Conservation (phyloP, 1,284 basidiomycete species). For the Ganoderma resinaceum region DNA sequence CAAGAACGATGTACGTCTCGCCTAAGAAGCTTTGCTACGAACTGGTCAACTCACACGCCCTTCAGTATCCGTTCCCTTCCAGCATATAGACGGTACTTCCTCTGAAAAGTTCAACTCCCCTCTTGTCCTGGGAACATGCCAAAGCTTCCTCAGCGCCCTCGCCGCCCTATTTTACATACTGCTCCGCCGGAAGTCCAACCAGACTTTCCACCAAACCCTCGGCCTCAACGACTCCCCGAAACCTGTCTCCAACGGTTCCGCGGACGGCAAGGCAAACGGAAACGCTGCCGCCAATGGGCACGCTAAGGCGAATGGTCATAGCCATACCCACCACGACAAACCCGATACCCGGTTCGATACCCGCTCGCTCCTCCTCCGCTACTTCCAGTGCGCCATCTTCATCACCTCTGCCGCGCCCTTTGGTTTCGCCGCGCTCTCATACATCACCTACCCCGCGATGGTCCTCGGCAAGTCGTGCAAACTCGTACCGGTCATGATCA, state of each 20-base stretch:
- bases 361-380: slow-evolving; percentile 67
- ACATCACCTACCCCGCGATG: slow-evolving; percentile 99
- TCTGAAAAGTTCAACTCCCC: slow-evolving; percentile 88
- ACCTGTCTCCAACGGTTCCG: slow-evolving; percentile 26
- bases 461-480: slow-evolving; percentile 99
- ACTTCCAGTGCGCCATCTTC: slow-evolving; percentile 86
- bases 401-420: slow-evolving; percentile 95
- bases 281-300: slow-evolving; percentile 28
- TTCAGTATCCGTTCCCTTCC: slow-evolving; percentile 86
- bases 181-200: slow-evolving; percentile 62
- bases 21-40: not conserved
- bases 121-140: slow-evolving; percentile 87
- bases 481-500: slow-evolving; percentile 94
- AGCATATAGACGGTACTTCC: slow-evolving; percentile 65
- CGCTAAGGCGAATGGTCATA: slow-evolving; percentile 35
- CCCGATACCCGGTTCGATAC: slow-evolving; percentile 50
- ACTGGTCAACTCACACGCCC: slow-evolving; percentile 3
- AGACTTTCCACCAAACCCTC: slow-evolving; percentile 60
- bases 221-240: slow-evolving; percentile 52
- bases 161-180: slow-evolving; percentile 85
- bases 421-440: slow-evolving; percentile 92
- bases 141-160: slow-evolving; percentile 82
- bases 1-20: slow-evolving; percentile 82
- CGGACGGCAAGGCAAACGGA: slow-evolving; percentile 29
- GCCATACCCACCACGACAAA: slow-evolving; percentile 41